Evolutionary conservation across 179 eudicot species (phyloP).

Genomic region (Actinidia chinensis): DNA sequence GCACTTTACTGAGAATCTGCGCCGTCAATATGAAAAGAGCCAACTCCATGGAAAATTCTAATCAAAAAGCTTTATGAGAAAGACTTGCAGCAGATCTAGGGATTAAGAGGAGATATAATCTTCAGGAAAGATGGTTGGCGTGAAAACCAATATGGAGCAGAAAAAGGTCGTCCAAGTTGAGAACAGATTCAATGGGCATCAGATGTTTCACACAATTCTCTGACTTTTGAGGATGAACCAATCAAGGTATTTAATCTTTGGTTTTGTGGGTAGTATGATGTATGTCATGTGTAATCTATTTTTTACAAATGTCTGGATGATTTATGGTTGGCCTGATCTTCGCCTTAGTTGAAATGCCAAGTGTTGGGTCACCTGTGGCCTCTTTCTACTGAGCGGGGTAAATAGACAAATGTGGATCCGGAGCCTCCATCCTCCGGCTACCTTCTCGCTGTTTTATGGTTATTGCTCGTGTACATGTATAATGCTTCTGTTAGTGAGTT

Average conservation of each 20-base stretch:
- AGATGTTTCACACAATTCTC: slow-evolving; percentile 53
- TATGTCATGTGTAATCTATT: background rate
- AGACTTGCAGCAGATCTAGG: slow-evolving; percentile 98
- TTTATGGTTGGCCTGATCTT: slow-evolving; percentile 9
- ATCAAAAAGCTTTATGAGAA: slow-evolving; percentile 83
- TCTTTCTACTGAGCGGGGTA: no score
- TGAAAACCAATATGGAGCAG: slow-evolving; percentile 78
- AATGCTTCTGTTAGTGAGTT: no score
- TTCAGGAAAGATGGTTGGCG: slow-evolving; percentile 64
- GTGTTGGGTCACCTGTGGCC: no score
- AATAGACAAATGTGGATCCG: no score
- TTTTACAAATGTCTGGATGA: background rate
- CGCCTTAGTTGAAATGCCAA: no score
- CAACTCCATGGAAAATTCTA: slow-evolving; percentile 86
- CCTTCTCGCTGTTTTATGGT: no score
- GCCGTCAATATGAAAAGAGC: slow-evolving; percentile 89
- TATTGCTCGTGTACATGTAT: no score
- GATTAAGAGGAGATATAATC: slow-evolving; percentile 62
- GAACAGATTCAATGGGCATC: slow-evolving; percentile 74
- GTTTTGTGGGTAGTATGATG: background rate
- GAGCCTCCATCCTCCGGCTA: no score
- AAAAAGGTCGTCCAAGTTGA: slow-evolving; percentile 70
- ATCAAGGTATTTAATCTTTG: slow-evolving; percentile 54
- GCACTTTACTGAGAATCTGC: slow-evolving; percentile 75
- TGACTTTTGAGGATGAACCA: slow-evolving; percentile 57